Evolutionary conservation across 148 eudicot species (phyloP), one percentile per base, ranked within the genome.

Genomic region (Fallopia convolvulus): DNA sequence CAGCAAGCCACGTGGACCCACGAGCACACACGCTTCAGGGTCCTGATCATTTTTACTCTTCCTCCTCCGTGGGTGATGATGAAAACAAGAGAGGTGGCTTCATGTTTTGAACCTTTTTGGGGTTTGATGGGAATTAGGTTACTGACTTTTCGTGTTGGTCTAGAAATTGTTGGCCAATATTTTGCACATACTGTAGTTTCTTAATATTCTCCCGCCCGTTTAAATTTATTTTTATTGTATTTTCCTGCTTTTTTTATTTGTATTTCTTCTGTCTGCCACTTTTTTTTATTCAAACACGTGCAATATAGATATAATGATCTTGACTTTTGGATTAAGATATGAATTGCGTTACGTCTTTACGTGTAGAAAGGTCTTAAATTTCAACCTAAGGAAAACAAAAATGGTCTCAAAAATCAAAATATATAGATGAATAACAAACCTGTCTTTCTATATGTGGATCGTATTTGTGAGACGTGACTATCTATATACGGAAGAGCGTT

Each of bases 11-110:
- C 46, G 41, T 32, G 10, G 46, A 39, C 39, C 48, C 40, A 18
- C 23, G 17, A 15, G 46, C 17, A n/a, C n/a, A n/a, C 1, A 1
- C 72, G 72, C 14, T 65, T 11, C 23, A 65, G 36, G 70, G 70
- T 4, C 11, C 74, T 23, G 74, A 12, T 39, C 15, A 13, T 14
- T 13, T 12, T 39, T 18, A 33, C 46, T 40, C 74, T 39, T 26
- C 74, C 0, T 39, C 47, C 21, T 70, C 74, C 74, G 17, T 39
- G 74, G 74, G 74, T 5, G 74, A 8, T 5, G 74, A 8, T 8
- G 74, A 71, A 48, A 71, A 40, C 74, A 71, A 71, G 46, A 39
- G 74, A 18, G 39, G 20, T 40, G 74, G 74, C 15, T 71, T 71
- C 74, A 71, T 71, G 48, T 71, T 71, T 17, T 71, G 74, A 71